phyloP scores from a whole-genome alignment of 306 rosid species.

The Rosa multiflora region DNA sequence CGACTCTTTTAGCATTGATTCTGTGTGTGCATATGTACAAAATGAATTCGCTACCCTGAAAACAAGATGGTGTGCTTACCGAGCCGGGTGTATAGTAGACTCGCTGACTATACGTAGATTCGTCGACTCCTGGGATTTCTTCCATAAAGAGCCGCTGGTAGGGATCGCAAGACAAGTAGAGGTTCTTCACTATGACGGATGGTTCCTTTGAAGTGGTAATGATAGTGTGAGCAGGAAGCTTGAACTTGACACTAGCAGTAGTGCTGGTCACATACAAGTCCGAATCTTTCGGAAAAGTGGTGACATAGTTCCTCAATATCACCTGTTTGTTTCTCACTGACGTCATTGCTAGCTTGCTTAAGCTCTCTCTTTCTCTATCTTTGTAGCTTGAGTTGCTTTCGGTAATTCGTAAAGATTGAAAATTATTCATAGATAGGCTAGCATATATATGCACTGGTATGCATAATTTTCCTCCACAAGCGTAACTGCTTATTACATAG shows the following conservation, averaged over 20 bases:
- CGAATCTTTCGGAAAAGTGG: not conserved
- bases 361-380: too few relatives aligned
- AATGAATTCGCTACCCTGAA: too few relatives aligned
- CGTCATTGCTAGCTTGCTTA: not conserved
- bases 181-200: conserved; percentile 15
- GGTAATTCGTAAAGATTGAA: too few relatives aligned
- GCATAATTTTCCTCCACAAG: too few relatives aligned
- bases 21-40: too few relatives aligned
- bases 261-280: conserved; percentile 6
- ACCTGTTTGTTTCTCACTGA: conserved; percentile 18
- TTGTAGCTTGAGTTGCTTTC: too few relatives aligned
- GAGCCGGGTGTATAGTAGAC: conserved; percentile 5
- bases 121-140: not conserved
- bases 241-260: not conserved
- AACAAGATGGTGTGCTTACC: not conserved
- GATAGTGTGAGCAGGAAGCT: conserved; percentile 6
- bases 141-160: not conserved
- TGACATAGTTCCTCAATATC: conserved; percentile 14
- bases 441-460: too few relatives aligned
- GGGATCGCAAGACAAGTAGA: conserved; percentile 22
- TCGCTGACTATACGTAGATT: not conserved
- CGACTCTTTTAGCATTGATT: too few relatives aligned
- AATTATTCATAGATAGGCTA: too few relatives aligned
- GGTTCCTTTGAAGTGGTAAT: not conserved
- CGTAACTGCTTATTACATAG: too few relatives aligned